Base-by-base conservation (phyloP, 495 filamentous ascomycete genomes). In the Podospora appendiculata region DNA sequence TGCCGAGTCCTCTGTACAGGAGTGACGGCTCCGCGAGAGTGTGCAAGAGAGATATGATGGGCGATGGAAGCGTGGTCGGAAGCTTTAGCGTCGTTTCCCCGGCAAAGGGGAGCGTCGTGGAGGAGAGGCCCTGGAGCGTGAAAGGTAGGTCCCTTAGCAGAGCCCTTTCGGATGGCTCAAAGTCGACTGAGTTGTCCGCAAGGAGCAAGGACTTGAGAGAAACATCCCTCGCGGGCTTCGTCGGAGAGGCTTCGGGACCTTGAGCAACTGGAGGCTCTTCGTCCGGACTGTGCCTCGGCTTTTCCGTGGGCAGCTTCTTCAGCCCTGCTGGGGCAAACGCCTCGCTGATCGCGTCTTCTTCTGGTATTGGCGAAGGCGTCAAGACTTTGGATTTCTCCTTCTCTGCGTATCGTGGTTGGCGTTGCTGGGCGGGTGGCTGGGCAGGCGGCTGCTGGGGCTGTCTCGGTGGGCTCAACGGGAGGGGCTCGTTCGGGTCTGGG, bases 1-100 rank as follows among this genome's bases (percentile, higher is more conserved):
- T 70, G 16, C 86, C 77, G 6, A 99, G 75, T 3, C 81, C 82
- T 54, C 85, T 80, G 62, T 95, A 97, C 32, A 99, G 75, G 8
- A 99, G 74, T 18, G 90, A 94, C 10, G 94, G 94, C 62, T 99
- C 94, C 1, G 92, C 91, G 11, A 99, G 73, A 0, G 87, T 87
- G 62, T 99, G 86, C 13, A 99, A 73, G 11, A 99, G 75, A 11
- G 89, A 92, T 12, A 96, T 79, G 13, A 97, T 79, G 4, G 94
- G 92, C 6, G 89, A 71, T 5, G 94, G 89, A 13, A 97, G 73
- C 4, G 82, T 86, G 2, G 81, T 56, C 4, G 94, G 94, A 43
- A 99, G 67, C 52, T 86, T 84, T 48, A 92, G 66, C 13, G 75
- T 79, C 11, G 79, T 77, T 8, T 81, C 68, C 25, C 80, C 80